Evolutionary conservation across 2,329 filamentous ascomycete species (phyloP).

Genomic region (Pestalotiopsis sp.): DNA sequence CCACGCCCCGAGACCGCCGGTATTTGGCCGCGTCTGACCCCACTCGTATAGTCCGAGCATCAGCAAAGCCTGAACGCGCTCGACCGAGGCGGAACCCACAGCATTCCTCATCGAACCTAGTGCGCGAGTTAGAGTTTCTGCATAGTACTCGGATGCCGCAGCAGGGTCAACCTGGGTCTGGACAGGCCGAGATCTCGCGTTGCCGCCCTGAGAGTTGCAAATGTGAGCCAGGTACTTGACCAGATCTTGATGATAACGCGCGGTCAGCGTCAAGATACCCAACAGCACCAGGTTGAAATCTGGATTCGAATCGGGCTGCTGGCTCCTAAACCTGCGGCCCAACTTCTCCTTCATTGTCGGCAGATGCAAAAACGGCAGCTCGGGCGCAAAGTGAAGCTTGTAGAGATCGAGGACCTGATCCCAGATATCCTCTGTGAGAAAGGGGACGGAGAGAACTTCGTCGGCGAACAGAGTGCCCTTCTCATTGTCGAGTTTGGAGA

Average conservation of each 20-base stretch:
- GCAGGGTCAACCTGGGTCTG: slow-evolving; percentile 49
- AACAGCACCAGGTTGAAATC: slow-evolving; percentile 63
- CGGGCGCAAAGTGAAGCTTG: slow-evolving; percentile 71
- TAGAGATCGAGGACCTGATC: slow-evolving; percentile 71
- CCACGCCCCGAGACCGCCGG: slow-evolving; percentile 63
- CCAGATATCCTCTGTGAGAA: slow-evolving; percentile 69
- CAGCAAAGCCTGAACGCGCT: slow-evolving; percentile 67
- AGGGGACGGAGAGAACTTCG: slow-evolving; percentile 63
- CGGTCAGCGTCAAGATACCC: slow-evolving; percentile 69
- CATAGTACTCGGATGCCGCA: slow-evolving; percentile 67
- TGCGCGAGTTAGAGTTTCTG: slow-evolving; percentile 57
- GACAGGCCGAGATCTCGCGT: slow-evolving; percentile 35
- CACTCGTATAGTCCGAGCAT: slow-evolving; percentile 76
- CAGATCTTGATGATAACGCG: slow-evolving; percentile 66
- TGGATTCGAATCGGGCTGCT: slow-evolving; percentile 39
- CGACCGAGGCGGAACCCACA: slow-evolving; percentile 57
- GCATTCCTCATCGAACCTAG: slow-evolving; percentile 49
- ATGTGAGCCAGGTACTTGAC: slow-evolving; percentile 55
- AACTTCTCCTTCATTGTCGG: slow-evolving; percentile 62
- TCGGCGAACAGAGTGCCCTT: slow-evolving; percentile 45
- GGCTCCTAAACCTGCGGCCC: slow-evolving; percentile 41
- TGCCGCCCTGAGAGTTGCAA: slow-evolving; percentile 34
- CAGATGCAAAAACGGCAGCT: slow-evolving; percentile 72
- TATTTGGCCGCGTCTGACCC: slow-evolving; percentile 58
- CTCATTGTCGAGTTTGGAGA: slow-evolving; percentile 40